A percentile compares a stretch with the other conserved stretches of the same genome.
Evolutionary conservation across 2,329 filamentous ascomycete species (phyloP).

Genomic region (Verticillium albo-atrum): DNA sequence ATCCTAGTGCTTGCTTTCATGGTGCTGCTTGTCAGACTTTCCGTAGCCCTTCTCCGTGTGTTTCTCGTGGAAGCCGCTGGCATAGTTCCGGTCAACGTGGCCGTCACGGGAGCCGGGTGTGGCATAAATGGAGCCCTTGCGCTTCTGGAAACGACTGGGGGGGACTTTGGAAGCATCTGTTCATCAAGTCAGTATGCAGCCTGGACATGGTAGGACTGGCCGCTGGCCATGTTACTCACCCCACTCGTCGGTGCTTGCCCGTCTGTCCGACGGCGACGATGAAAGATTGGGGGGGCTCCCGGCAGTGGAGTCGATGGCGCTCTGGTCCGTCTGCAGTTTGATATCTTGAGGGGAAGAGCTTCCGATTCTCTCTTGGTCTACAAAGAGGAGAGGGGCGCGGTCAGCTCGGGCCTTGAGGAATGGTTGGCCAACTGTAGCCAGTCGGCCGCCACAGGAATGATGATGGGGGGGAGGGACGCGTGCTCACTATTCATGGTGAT

Average conservation of each 20-base stretch:
- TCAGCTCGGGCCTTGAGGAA: neutral
- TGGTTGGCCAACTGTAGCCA: no score
- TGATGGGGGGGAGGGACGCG: no score
- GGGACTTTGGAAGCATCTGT: slow-evolving; percentile 63
- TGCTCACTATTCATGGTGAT: no score
- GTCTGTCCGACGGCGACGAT: slow-evolving; percentile 23
- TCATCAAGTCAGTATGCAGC: neutral
- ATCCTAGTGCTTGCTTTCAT: neutral
- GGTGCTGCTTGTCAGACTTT: slow-evolving; percentile 18
- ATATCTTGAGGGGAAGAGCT: neutral
- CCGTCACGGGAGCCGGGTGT: slow-evolving; percentile 62
- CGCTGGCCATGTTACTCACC: slow-evolving; percentile 27
- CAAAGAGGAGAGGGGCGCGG: neutral
- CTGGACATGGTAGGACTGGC: neutral
- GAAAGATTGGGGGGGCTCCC: slow-evolving; percentile 1
- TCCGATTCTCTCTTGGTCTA: neutral
- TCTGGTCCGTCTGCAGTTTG: neutral
- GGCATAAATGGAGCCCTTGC: slow-evolving; percentile 64
- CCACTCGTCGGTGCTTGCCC: slow-evolving; percentile 42
- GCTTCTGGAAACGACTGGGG: slow-evolving; percentile 65
- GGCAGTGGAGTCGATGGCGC: neutral
- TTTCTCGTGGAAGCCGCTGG: slow-evolving; percentile 57
- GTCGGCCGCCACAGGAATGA: no score
- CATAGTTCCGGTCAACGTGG: slow-evolving; percentile 55
- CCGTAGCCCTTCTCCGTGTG: slow-evolving; percentile 46